Conservation (phyloP, 768 basidiomycete species). For the Dendrothele bispora region DNA sequence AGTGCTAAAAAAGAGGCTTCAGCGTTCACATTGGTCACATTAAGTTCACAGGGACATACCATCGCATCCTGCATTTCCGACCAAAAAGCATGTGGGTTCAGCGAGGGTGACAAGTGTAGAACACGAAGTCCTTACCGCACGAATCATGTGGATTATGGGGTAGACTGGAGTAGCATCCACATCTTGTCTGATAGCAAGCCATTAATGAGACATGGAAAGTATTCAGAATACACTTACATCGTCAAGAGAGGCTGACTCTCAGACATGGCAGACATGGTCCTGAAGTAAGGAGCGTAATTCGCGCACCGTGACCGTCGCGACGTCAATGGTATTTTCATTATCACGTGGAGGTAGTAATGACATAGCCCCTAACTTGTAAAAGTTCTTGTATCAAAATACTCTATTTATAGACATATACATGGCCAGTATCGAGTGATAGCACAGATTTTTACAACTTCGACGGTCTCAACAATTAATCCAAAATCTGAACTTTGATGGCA, state of each 20-base stretch:
- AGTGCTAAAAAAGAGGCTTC: slow-evolving; percentile 47
- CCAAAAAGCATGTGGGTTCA: slow-evolving; percentile 11
- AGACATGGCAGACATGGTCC: slow-evolving; percentile 13
- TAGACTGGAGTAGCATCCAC: slow-evolving; percentile 66
- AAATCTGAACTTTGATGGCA: slow-evolving; percentile 70
- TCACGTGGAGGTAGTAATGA: too few relatives aligned
- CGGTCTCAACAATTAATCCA: slow-evolving; percentile 46
- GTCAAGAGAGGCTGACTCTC: slow-evolving; percentile 45
- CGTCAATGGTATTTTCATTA: too few relatives aligned
- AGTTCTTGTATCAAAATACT: too few relatives aligned
- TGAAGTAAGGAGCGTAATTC: too few relatives aligned
- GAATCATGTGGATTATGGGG: slow-evolving; percentile 79
- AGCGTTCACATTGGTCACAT: slow-evolving; percentile 4
- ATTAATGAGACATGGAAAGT: slow-evolving; percentile 6
- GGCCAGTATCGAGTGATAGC: too few relatives aligned
- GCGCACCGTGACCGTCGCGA: too few relatives aligned
- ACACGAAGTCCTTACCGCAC: slow-evolving; percentile 47
- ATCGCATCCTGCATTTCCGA: slow-evolving; percentile 54
- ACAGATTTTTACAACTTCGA: too few relatives aligned
- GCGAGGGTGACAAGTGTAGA: not conserved
- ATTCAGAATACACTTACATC: slow-evolving; percentile 28
- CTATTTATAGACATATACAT: too few relatives aligned
- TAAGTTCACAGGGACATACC: slow-evolving; percentile 36
- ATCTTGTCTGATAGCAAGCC: slow-evolving; percentile 37
- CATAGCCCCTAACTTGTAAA: too few relatives aligned